Conservation (phyloP, 148 eudicot species). For the Mesembryanthemum crystallinum region DNA sequence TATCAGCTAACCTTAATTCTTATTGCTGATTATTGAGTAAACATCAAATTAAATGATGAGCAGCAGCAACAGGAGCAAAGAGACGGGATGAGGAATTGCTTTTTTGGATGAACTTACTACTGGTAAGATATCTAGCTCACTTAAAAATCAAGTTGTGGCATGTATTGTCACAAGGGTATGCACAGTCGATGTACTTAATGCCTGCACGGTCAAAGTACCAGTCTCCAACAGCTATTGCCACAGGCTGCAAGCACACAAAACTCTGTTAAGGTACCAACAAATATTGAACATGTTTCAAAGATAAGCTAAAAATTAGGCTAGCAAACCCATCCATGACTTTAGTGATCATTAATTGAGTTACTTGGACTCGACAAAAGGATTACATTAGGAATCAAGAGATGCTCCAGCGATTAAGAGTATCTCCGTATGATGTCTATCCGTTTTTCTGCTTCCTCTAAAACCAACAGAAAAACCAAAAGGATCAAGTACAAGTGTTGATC, state of each 20-base stretch:
- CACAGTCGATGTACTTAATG: constrained; percentile 61
- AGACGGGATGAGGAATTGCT: background rate
- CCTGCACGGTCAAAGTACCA: constrained; percentile 73
- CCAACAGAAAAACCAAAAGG: too few species aligned
- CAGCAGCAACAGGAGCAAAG: constrained; percentile 16
- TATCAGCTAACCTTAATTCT: constrained; percentile 15
- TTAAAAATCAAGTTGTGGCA: constrained; percentile 82
- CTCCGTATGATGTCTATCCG: too few species aligned
- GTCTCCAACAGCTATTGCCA: constrained; percentile 76
- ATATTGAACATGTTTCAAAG: background rate
- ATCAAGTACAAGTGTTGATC: background rate
- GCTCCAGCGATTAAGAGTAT: too few species aligned
- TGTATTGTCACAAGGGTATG: constrained; percentile 84
- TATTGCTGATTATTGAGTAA: constrained; percentile 20
- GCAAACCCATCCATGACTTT: background rate
- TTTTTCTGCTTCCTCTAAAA: too few species aligned
- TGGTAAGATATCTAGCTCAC: constrained; percentile 19
- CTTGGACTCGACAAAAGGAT: background rate
- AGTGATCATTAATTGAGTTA: background rate
- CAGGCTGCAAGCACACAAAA: constrained; percentile 29
- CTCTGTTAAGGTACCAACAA: background rate
- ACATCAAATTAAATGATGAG: constrained; percentile 15
- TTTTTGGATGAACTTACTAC: constrained; percentile 12
- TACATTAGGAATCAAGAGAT: too few species aligned
- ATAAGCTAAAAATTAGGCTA: background rate